These are phyloP conservation scores for Lentinus brumalis DNA, from an alignment of 768 basidiomycete genomes.

Conservation along the genomic window DNA sequence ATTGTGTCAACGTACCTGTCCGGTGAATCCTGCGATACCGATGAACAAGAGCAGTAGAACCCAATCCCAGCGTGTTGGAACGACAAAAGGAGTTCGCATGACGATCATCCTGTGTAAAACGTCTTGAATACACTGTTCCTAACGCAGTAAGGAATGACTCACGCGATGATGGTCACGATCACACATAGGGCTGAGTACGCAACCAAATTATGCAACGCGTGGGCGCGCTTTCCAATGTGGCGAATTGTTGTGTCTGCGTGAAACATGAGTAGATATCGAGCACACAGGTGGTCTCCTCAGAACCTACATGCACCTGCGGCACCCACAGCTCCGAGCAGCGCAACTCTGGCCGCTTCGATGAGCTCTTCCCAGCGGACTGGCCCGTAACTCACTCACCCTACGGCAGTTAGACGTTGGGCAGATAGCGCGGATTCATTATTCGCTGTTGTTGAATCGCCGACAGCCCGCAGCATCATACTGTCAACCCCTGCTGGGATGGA, in stretches of 20 bases:
- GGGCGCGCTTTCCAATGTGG: constrained; percentile 74
- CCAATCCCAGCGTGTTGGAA: constrained; percentile 52
- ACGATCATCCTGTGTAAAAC: constrained; percentile 42
- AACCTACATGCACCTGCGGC: constrained; percentile 69
- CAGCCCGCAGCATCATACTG: neutral
- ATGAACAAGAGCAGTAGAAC: constrained; percentile 49
- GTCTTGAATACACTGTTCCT: no score
- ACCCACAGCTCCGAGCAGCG: constrained; percentile 66
- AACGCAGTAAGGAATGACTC: neutral
- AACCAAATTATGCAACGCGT: constrained; percentile 69
- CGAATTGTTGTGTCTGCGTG: constrained; percentile 52
- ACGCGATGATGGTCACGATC: constrained; percentile 37
- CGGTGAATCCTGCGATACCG: constrained; percentile 53
- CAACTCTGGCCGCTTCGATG: constrained; percentile 42
- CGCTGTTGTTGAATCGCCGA: constrained; percentile 6
- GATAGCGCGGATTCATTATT: constrained; percentile 22
- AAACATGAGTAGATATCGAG: neutral
- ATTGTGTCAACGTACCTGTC: constrained; percentile 32
- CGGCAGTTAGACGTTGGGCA: constrained; percentile 54
- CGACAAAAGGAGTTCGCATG: constrained; percentile 41
- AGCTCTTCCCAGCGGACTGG: neutral
- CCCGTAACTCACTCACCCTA: constrained; percentile 45
- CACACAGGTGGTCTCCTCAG: neutral
- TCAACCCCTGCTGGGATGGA: constrained; percentile 1
- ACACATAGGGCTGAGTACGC: constrained; percentile 67